Percentiles rank a stretch among this genome's conserved stretches.
Evolutionary conservation across 352 stramenopile species (phyloP).

Genomic region (Globisporangium iwayamae): DNA sequence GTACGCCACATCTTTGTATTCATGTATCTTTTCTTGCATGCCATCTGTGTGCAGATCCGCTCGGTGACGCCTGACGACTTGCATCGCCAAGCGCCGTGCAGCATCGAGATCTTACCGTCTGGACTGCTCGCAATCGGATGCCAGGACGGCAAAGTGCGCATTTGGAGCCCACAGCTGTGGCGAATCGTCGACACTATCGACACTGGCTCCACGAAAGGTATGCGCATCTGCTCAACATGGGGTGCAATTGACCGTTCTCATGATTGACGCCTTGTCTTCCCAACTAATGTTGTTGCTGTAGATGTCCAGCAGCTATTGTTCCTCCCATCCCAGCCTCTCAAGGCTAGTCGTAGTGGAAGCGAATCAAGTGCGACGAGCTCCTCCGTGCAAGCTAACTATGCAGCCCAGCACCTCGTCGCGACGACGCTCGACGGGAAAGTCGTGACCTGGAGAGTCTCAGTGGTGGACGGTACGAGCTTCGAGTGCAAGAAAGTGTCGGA

Average conservation of each 20-base stretch:
- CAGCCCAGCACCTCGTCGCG: conserved; percentile 31
- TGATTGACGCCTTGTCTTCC: not conserved
- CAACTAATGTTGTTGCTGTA: conserved; percentile 12
- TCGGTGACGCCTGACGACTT: conserved; percentile 50
- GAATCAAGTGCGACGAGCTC: conserved; percentile 17
- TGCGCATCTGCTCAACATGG: not conserved
- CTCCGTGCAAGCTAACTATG: conserved; percentile 14
- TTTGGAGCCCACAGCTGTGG: conserved; percentile 59
- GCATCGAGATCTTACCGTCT: conserved; percentile 53
- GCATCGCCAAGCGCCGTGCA: conserved; percentile 52
- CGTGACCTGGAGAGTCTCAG: conserved; percentile 49
- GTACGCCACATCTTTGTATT: not conserved
- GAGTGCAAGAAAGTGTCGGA: conserved; percentile 54
- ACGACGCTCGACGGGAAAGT: conserved; percentile 59
- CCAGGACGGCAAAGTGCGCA: conserved; percentile 68
- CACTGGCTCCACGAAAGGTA: conserved; percentile 47
- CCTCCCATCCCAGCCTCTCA: conserved; percentile 37
- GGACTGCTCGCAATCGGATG: conserved; percentile 71
- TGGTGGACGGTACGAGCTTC: conserved; percentile 26
- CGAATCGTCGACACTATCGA: conserved; percentile 65
- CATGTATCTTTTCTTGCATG: not conserved
- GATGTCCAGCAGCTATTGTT: conserved; percentile 72
- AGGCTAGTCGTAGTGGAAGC: conserved; percentile 31
- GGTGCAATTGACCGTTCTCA: not conserved
- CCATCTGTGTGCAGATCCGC: conserved; percentile 23